phyloP scores from a whole-genome alignment of 148 eudicot species.

The Gaultheria prostrata region DNA sequence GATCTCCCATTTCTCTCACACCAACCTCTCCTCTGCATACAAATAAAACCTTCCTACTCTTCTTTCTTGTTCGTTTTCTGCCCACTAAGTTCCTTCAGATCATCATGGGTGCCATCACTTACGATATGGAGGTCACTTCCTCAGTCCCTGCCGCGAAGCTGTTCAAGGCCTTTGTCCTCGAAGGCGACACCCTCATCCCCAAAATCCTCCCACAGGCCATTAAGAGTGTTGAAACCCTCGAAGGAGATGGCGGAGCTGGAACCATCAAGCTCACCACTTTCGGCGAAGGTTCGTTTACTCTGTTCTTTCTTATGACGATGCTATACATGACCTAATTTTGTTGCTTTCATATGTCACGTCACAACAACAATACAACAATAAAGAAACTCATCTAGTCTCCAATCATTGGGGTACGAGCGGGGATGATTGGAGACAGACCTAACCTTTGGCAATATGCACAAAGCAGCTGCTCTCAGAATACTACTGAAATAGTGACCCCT shows the following conservation, averaged over 20 bases:
- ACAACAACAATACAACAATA: too few species aligned
- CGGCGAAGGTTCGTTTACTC: constrained; percentile 24
- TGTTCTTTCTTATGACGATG: background rate
- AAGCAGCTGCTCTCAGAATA: too few species aligned
- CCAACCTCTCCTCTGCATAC: background rate
- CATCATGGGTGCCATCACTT: constrained; percentile 26
- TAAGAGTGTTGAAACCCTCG: constrained; percentile 25
- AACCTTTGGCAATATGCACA: too few species aligned
- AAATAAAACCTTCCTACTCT: background rate
- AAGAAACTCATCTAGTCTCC: too few species aligned
- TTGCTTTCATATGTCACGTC: too few species aligned
- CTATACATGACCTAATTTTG: background rate
- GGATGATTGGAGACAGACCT: too few species aligned
- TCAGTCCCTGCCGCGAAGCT: constrained; percentile 27
- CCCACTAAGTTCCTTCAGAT: too few species aligned
- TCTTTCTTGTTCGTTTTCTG: background rate
- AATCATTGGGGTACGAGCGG: too few species aligned
- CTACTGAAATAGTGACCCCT: too few species aligned
- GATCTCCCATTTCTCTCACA: background rate
- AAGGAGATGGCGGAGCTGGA: constrained; percentile 19
- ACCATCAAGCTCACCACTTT: constrained; percentile 26
- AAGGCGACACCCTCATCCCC: constrained; percentile 30
- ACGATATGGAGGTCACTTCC: constrained; percentile 19
- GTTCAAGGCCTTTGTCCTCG: constrained; percentile 31
- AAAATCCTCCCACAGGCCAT: constrained; percentile 31